These are phyloP conservation scores for Sphaerostilbella broomeana DNA, from an alignment of 2,329 filamentous ascomycete species.

Conservation along the genomic window DNA sequence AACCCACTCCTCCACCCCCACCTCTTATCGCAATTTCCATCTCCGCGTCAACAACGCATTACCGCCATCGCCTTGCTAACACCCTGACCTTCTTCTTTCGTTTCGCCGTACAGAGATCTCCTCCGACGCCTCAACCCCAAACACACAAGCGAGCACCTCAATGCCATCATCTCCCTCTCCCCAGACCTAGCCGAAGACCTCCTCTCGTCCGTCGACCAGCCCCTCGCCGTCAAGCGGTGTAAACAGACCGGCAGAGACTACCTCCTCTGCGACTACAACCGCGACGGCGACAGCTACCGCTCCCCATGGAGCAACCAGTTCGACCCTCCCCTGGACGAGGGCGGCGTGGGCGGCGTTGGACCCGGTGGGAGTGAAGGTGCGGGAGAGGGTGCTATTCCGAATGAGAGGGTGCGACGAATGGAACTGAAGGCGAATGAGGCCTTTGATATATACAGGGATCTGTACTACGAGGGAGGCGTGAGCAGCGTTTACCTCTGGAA, in stretches of 20 bases:
- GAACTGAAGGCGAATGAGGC: conserved; percentile 92
- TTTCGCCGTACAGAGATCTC: conserved; percentile 63
- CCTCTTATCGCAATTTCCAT: background rate
- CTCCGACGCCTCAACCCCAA: conserved; percentile 96
- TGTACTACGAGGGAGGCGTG: conserved; percentile 95
- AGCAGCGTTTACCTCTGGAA: conserved; percentile 98
- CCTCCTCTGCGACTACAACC: conserved; percentile 98
- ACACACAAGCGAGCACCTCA: conserved; percentile 80
- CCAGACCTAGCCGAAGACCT: conserved; percentile 95
- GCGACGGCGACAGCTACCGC: conserved; percentile 94
- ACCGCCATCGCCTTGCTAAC: background rate
- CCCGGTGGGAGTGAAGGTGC: conserved; percentile 52
- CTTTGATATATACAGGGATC: conserved; percentile 91
- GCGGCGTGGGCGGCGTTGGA: conserved; percentile 47
- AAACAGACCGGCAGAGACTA: conserved; percentile 88
- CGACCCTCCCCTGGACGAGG: conserved; percentile 74
- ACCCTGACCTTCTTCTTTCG: background rate
- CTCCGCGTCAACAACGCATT: background rate
- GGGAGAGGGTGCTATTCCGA: conserved; percentile 78
- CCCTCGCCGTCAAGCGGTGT: conserved; percentile 79
- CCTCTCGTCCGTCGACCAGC: conserved; percentile 94
- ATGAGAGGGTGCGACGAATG: conserved; percentile 86
- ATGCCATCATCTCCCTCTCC: conserved; percentile 78
- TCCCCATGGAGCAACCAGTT: conserved; percentile 99
- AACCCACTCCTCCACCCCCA: background rate